Percentiles rank a stretch among this genome's conserved stretches.
Conservation (phyloP, 257 asterid species). For the Salvia rosmarinus region DNA sequence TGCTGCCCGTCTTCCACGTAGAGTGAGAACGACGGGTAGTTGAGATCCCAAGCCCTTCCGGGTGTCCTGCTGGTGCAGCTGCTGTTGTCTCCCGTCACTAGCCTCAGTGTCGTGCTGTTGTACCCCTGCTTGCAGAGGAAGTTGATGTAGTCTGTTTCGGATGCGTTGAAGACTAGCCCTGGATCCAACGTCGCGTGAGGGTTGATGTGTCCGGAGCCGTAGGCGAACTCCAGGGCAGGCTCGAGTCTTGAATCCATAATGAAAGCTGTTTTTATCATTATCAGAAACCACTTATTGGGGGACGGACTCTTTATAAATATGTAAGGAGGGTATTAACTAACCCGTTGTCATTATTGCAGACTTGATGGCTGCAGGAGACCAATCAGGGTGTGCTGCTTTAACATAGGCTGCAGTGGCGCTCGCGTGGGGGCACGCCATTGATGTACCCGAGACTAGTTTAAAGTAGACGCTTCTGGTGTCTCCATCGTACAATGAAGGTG, state of each 20-base stretch:
- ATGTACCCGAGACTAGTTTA: constrained; percentile 50
- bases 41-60: constrained; percentile 40
- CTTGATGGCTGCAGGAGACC: constrained; percentile 59
- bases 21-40: constrained; percentile 42
- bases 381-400: constrained; percentile 45
- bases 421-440: constrained; percentile 56
- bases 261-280: constrained; percentile 26
- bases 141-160: constrained; percentile 36
- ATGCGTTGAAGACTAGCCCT: constrained; percentile 38
- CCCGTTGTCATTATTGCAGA: constrained; percentile 60
- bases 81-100: constrained; percentile 39
- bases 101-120: constrained; percentile 32
- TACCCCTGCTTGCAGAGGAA: constrained; percentile 44
- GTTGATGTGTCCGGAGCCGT: constrained; percentile 41
- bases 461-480: constrained; percentile 33
- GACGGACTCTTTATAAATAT: no score
- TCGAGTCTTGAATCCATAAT: constrained; percentile 34
- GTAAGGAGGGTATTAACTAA: no score
- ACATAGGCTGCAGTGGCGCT: constrained; percentile 50
- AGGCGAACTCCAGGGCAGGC: constrained; percentile 34
- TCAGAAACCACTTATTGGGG: neutral
- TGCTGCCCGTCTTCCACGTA: constrained; percentile 37
- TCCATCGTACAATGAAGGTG: constrained; percentile 19
- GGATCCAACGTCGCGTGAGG: constrained; percentile 37
- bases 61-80: constrained; percentile 27